Evolutionary conservation across 23 red algal genomes (phyloP).

Genomic region (Porphyridium purpureum): DNA sequence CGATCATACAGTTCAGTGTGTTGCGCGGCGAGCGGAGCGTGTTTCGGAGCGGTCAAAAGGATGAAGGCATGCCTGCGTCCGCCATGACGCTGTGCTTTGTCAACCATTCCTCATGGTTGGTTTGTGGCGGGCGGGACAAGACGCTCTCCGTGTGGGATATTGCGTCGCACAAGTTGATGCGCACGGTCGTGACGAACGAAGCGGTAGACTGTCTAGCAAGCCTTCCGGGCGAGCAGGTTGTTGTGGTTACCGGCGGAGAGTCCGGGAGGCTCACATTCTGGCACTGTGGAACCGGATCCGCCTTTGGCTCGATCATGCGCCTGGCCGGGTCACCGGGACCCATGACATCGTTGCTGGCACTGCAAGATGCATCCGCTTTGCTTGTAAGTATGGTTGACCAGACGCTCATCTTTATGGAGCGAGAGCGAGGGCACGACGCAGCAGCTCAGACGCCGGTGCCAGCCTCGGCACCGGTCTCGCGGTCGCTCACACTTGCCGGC

Average conservation of each 20-base stretch:
- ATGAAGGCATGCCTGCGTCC: too few species aligned
- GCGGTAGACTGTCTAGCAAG: neutral
- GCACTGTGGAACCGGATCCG: neutral
- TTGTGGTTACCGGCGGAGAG: neutral
- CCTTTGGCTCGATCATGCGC: neutral
- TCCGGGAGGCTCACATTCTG: neutral
- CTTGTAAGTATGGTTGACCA: constrained; percentile 24
- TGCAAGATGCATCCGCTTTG: neutral
- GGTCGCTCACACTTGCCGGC: constrained; percentile 14
- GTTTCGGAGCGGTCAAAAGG: too few species aligned
- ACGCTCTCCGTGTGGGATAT: neutral
- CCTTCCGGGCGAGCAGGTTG: neutral
- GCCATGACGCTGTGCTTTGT: neutral
- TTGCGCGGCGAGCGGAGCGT: too few species aligned
- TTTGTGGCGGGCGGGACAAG: neutral
- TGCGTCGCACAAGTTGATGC: neutral
- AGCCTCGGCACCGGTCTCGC: neutral
- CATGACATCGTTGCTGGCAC: neutral
- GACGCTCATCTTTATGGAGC: constrained; percentile 13
- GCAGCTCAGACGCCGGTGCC: neutral
- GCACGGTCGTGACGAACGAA: neutral
- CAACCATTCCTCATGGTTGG: neutral
- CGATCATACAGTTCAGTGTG: too few species aligned
- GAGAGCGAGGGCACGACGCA: neutral
- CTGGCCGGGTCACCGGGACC: neutral